Conservation (phyloP, 495 filamentous ascomycete species). For the Penicillium bovifimosum region DNA sequence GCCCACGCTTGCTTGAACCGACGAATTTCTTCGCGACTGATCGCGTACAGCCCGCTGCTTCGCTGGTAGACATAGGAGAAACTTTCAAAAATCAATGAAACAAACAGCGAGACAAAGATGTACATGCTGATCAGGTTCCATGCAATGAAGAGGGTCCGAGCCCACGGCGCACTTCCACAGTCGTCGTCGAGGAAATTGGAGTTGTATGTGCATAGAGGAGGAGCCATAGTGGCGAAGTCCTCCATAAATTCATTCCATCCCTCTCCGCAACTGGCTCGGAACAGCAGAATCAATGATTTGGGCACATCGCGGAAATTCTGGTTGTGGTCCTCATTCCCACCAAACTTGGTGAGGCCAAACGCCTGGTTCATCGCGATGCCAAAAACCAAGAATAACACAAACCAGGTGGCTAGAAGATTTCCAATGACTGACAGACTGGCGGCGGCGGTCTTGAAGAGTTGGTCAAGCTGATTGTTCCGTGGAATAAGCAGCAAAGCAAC, state of each 20-base stretch:
- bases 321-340: slow-evolving; percentile 64
- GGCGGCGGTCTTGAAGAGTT: slow-evolving; percentile 99
- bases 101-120: slow-evolving; percentile 97
- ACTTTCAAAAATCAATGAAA: slow-evolving; percentile 98
- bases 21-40: slow-evolving; percentile 87
- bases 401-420: slow-evolving; percentile 94
- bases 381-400: slow-evolving; percentile 91
- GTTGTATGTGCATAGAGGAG: slow-evolving; percentile 68
- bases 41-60: slow-evolving; percentile 68
- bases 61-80: slow-evolving; percentile 99
- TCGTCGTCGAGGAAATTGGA: slow-evolving; percentile 74
- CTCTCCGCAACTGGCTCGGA: slow-evolving; percentile 87
- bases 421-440: slow-evolving; percentile 85
- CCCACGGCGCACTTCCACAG: slow-evolving; percentile 87
- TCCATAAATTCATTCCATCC: slow-evolving; percentile 97
- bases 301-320: slow-evolving; percentile 92
- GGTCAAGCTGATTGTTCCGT: slow-evolving; percentile 93
- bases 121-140: slow-evolving; percentile 99
- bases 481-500: slow-evolving; percentile 91
- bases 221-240: slow-evolving; percentile 75
- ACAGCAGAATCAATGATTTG: slow-evolving; percentile 88
- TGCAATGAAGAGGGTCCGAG: slow-evolving; percentile 78
- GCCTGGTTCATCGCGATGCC: slow-evolving; percentile 96
- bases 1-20: slow-evolving; percentile 99
- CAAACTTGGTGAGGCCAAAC: slow-evolving; percentile 91